Evolutionary conservation across 148 eudicot species (phyloP).

Genomic region (Diospyros kaki): DNA sequence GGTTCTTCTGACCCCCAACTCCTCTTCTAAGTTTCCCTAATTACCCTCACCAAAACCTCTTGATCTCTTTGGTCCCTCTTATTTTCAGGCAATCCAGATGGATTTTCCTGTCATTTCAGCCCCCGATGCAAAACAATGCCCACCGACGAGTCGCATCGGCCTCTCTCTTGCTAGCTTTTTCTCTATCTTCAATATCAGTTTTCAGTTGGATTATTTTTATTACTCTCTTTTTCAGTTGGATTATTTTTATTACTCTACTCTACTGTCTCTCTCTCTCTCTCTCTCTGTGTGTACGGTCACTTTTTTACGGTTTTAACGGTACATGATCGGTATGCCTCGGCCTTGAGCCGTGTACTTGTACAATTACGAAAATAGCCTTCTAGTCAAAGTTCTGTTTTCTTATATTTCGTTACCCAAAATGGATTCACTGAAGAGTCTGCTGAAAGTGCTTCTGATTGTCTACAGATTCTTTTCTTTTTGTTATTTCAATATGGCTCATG

Average conservation of each 20-base stretch:
- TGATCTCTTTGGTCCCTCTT: not conserved
- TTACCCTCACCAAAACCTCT: constrained; percentile 10
- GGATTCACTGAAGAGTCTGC: not conserved
- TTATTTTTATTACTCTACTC: not conserved
- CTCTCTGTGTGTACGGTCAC: not conserved
- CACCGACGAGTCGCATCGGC: constrained; percentile 9
- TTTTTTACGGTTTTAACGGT: constrained; percentile 18
- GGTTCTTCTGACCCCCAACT: constrained; percentile 1
- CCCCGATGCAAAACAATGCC: not conserved
- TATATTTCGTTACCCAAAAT: not conserved
- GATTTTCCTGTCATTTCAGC: constrained; percentile 2
- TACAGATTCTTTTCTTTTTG: not conserved
- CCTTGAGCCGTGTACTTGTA: constrained; percentile 20
- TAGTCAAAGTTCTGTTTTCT: not conserved
- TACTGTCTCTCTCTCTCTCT: too few species aligned
- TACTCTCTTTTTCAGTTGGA: not conserved
- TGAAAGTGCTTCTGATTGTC: not conserved
- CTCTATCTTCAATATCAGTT: not conserved
- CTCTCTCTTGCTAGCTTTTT: not conserved
- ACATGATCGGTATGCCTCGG: not conserved
- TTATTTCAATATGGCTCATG: too few species aligned
- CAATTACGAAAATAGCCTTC: constrained; percentile 6
- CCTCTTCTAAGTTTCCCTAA: not conserved
- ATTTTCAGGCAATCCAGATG: not conserved
- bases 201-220: not conserved